Base-by-base conservation (phyloP, 2,329 filamentous ascomycete genomes). In the Proliferodiscus dingleyae region DNA sequence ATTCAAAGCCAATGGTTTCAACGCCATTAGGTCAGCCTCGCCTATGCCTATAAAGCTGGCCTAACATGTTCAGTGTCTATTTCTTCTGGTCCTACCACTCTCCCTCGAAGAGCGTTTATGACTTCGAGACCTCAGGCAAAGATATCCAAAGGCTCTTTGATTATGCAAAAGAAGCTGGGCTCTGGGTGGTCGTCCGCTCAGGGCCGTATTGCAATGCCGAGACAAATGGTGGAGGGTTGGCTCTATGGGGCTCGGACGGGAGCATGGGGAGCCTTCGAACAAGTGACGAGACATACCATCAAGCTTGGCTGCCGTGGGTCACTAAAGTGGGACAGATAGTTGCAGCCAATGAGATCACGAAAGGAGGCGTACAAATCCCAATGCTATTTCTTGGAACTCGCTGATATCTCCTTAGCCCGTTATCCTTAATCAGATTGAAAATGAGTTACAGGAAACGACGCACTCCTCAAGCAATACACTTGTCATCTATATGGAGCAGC, bases 151-250 rank as follows among this genome's bases (percentile, higher is more conserved):
- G 64, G n/a, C 51, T 76, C 3, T 69, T 77, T 29, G 71, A 75
- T 47, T 67, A 70, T 46, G 73, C 72, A 2, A 73, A 73, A 56
- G 63, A 75, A 53, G 70, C 72, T 6, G 74, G 74, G 2, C 56
- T 77, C 1, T 77, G 73, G 58, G 66, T 77, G 1, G 71, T 76
- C 44, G 66, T 71, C 13, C 64, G 73, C 33, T 66, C 74, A 0
- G 75, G 75, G 0, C 74, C 74, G 0, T 77, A 77, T 51, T 67
- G 62, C 48, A 77, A 77, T 52, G 75, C 69, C 1, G 74, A 78
- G 47, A 72, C 71, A 0, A 73, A 68, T 41, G 73, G 64, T 5
- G 71, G 71, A 5, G 72, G 71, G 0, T 62, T 70, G 13, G 66
- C 71, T 0, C 55, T 72, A 1, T 74, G 70, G 69, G 67, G 67